Percentiles rank a stretch among this genome's conserved stretches.
phyloP scores from a whole-genome alignment of 306 rosid species.

The barrel medic (Medicago truncatula) region DNA sequence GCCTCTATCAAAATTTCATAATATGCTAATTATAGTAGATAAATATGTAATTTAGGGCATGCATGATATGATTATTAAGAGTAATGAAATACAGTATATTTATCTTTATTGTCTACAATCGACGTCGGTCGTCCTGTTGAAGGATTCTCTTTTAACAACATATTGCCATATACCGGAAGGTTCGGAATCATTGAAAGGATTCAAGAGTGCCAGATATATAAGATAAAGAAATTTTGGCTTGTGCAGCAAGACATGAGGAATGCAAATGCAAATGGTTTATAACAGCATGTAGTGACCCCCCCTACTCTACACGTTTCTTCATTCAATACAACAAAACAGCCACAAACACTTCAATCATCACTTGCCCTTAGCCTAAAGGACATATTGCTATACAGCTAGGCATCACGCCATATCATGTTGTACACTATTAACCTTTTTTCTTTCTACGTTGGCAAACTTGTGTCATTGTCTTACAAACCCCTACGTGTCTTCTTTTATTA shows the following conservation, averaged over 20 bases:
- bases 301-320: slow-evolving; percentile 6
- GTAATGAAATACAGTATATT: no score
- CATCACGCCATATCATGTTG: not conserved
- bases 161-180: not conserved
- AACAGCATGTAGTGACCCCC: slow-evolving; percentile 33
- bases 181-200: not conserved
- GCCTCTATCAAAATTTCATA: no score
- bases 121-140: not conserved
- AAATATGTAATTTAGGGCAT: no score
- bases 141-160: not conserved
- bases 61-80: no score
- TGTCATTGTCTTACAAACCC: slow-evolving; percentile 36
- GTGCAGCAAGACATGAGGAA: slow-evolving; percentile 28
- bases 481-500: not conserved
- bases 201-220: slow-evolving; percentile 8
- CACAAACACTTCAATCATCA: slow-evolving; percentile 31
- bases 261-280: slow-evolving; percentile 25
- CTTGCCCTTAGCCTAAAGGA: slow-evolving; percentile 44
- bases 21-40: no score
- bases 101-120: no score
- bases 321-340: slow-evolving; percentile 41
- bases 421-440: slow-evolving; percentile 49
- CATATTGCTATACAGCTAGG: slow-evolving; percentile 47
- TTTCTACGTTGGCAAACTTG: slow-evolving; percentile 44
- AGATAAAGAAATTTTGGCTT: slow-evolving; percentile 24